Conservation (phyloP, 2,329 filamentous ascomycete species). For the Paraphaeosphaeria sporulosa region DNA sequence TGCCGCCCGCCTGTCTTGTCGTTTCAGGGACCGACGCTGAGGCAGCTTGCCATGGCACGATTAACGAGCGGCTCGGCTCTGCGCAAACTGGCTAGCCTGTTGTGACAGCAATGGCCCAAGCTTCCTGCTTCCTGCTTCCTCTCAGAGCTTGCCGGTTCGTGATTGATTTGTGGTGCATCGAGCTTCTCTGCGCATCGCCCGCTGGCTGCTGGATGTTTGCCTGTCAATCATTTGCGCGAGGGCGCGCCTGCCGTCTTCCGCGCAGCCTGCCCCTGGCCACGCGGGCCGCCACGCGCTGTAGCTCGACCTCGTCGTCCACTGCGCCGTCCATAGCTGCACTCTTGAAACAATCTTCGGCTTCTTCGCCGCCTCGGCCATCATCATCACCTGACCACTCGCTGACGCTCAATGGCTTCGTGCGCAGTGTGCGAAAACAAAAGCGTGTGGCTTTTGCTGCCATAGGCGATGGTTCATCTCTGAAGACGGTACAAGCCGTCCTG, state of each 20-base stretch:
- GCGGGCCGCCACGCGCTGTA: slow-evolving; percentile 28
- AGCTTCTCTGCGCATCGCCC: slow-evolving; percentile 20
- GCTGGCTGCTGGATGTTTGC: slow-evolving; percentile 24
- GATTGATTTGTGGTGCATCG: slow-evolving; percentile 7
- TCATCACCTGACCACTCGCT: slow-evolving; percentile 34
- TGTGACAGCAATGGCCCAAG: slow-evolving; percentile 7
- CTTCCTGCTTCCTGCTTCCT: background rate
- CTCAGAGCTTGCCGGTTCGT: slow-evolving; percentile 13
- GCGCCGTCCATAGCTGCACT: slow-evolving; percentile 54
- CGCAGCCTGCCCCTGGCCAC: slow-evolving; percentile 23
- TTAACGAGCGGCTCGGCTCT: background rate
- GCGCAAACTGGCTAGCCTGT: background rate
- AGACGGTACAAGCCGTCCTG: slow-evolving; percentile 81
- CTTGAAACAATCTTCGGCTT: slow-evolving; percentile 60
- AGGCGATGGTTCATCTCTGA: slow-evolving; percentile 83
- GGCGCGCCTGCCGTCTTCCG: slow-evolving; percentile 31
- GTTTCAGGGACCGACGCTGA: background rate
- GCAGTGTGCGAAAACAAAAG: slow-evolving; percentile 88
- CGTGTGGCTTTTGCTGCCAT: slow-evolving; percentile 82
- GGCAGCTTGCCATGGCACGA: background rate
- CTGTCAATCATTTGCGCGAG: slow-evolving; percentile 29
- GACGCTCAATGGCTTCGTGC: slow-evolving; percentile 77
- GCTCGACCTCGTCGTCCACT: slow-evolving; percentile 38
- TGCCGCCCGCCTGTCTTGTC: background rate
- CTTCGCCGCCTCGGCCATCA: slow-evolving; percentile 57